Evolutionary conservation across 805 yeast species (phyloP).

Genomic region (Saturnispora hagleri): DNA sequence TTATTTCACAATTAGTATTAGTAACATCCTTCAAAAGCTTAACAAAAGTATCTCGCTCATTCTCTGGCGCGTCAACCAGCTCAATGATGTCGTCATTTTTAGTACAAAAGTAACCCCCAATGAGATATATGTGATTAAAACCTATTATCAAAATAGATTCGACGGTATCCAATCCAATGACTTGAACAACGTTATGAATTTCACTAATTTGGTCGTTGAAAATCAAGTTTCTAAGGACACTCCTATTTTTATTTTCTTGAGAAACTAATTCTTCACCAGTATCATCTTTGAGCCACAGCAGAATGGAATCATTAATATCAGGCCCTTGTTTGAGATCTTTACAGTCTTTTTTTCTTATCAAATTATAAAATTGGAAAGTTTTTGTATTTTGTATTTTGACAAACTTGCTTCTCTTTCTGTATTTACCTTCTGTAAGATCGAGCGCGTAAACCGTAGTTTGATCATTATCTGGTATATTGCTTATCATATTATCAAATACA

Average conservation of each 20-base stretch:
- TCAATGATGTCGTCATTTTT: conserved; percentile 49
- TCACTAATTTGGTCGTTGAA: conserved; percentile 64
- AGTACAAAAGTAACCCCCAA: conserved; percentile 59
- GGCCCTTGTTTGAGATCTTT: not conserved
- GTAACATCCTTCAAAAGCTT: conserved; percentile 40
- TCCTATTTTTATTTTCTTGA: conserved; percentile 62
- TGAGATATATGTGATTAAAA: conserved; percentile 50
- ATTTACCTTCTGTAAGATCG: conserved; percentile 62
- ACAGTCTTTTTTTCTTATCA: conserved; percentile 4
- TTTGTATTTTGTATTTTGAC: conserved; percentile 26
- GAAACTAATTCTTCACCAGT: not conserved
- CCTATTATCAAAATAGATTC: conserved; percentile 75
- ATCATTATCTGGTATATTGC: conserved; percentile 22
- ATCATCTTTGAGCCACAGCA: not conserved
- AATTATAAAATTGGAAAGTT: not conserved
- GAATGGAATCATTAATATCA: not conserved
- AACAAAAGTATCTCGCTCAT: conserved; percentile 59
- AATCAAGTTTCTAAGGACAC: conserved; percentile 58
- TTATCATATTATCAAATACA: conserved; percentile 38
- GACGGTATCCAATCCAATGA: conserved; percentile 65
- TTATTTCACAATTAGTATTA: conserved; percentile 11
- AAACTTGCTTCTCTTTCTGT: conserved; percentile 56
- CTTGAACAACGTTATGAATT: conserved; percentile 66
- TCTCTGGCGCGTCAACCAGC: conserved; percentile 53
- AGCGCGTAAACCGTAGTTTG: conserved; percentile 34